Evolutionary conservation across 2,329 filamentous ascomycete genomes (phyloP), one percentile per base, ranked within the genome.

Genomic region (Raffaelea arxii): DNA sequence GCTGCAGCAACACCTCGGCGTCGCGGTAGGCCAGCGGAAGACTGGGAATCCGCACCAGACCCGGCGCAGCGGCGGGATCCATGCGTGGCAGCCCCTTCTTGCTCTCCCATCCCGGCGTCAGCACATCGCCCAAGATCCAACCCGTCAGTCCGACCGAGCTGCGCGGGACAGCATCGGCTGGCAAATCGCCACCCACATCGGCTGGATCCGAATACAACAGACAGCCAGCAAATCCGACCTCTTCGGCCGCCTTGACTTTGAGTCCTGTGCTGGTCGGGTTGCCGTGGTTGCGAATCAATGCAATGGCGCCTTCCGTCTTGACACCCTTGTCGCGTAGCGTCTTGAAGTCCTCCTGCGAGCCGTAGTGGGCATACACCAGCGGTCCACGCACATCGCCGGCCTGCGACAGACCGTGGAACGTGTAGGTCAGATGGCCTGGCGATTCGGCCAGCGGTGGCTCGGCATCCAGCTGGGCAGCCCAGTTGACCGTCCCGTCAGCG

Each of bases 191-290:
- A 1, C 89, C 89, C 59, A 94, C 85, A 43, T 96, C 84, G 2
- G 75, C 74, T 0, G 91, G 91, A 60, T 97, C 92, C 44, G 84
- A 94, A 68, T 96, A 98, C 48, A 95, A 86, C 47, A 98, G 77
- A 57, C 88, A 94, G 14, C 91, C 92, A 2, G 75, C 80, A 53
- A 89, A 92, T 2, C 92, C 92, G 14, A 85, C 86, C 55, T 87
- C 62, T 64, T 96, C 86, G 1, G 92, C 92, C 10, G 86, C 86
- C 65, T 91, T 94, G 57, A 98, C 77, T 63, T 97, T 96, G 55
- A 94, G 66, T 2, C 79, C 85, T 6, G 77, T 71, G 59, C 94
- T 85, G 2, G 68, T 70, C 58, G 91, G 80, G 1, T 79, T 78
- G 27, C 87, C 88, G 55, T 84, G 82, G 60, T 92, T 84, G 48